Evolutionary conservation across 352 stramenopile genomes (phyloP), one percentile per base, ranked within the genome.

Genomic region (Vaucheria bursata): DNA sequence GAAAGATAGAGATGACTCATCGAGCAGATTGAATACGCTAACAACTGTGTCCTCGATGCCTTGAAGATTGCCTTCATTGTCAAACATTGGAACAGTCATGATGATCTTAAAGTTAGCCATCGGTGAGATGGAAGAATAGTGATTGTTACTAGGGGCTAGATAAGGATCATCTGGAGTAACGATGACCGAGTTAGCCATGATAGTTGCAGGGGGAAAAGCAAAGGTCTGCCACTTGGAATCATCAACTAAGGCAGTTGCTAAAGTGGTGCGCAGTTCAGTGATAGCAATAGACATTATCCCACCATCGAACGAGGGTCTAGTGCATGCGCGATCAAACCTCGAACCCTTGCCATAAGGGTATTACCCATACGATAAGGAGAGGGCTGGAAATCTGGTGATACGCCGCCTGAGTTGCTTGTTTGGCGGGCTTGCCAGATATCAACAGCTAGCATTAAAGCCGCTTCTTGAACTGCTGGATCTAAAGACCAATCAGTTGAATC

Each of bases 41-140:
- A 59, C 45, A 59, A 59, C 45, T 59, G 45, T 59, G 45, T 59
- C 45, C 45, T 59, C 45, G 45, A 59, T 59, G 45, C 45, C 45
- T 59, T 59, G 45, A 59, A 59, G 45, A 59, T 59, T 59, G 45
- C 45, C 45, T 59, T 59, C 45, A 59, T 59, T 59, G 45, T 59
- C 45, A 59, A 59, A 59, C 45, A 59, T 59, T 59, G 45, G 45
- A 59, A 59, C 45, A 59, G 45, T 59, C 45, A 59, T 59, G 45
- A 59, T 59, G 45, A 59, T 59, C 45, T 59, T 59, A 59, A 59
- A 59, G 45, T 59, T 59, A 59, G 45, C 45, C 45, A 59, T 59
- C 45, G 45, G 45, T 59, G 45, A 59, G 45, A 59, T 59, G 45
- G 45, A 59, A 59, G 45, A 59, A 59, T 59, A 59, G 45, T 59